Base-by-base conservation (phyloP, 768 basidiomycete species). In the Strobilomyces echinocephalus region DNA sequence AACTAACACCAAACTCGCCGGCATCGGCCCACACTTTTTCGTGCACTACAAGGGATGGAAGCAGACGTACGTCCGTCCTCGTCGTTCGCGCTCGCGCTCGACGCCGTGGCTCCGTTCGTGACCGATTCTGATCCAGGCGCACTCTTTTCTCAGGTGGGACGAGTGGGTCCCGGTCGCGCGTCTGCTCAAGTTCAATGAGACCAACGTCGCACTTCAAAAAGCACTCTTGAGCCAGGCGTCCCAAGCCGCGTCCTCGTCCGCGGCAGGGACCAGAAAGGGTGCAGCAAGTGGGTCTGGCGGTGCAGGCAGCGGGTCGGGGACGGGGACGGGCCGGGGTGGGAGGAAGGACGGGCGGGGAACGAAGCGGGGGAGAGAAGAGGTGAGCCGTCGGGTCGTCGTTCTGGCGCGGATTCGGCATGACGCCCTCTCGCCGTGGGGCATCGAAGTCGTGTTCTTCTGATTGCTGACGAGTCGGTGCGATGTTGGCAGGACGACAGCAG, bases 31-130 rank as follows among this genome's bases (percentile, higher is more conserved):
- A 4, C 91, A 95, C 63, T 97, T 91, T 72, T 86, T 89, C 56
- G 95, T 99, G 36, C 97, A 99, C 70, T 99, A 99, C 78, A 97
- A 97, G 71, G 97, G 97, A 9, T 99, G 97, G 97, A 99, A 97
- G 69, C 89, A 92, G 70, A 95, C 91, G 92, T 95, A 67, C 60
- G 82, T 74, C 20, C 10, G 21, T 20, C 26, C 5, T 30, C 15
- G 20, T 47, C 11, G 20, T 2, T 24, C 16, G 21, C 21, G 8
- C 7, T 28, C 21, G 21, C 26, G 8, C 43, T 44, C 43, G 5
- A n/a, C 8, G 18, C 21, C 3, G 12, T 7, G 8, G 18, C 26
- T 12, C 10, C n/a, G 42, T 44, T 44, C 35, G 12, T 12, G 36
- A n/a, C 2, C 36, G 36, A 7, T 38, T 38, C 56, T 47, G 42